Evolutionary conservation across 345 rosid species (phyloP), one percentile per base, ranked within the genome.

Genomic region (Pistacia atlantica): DNA sequence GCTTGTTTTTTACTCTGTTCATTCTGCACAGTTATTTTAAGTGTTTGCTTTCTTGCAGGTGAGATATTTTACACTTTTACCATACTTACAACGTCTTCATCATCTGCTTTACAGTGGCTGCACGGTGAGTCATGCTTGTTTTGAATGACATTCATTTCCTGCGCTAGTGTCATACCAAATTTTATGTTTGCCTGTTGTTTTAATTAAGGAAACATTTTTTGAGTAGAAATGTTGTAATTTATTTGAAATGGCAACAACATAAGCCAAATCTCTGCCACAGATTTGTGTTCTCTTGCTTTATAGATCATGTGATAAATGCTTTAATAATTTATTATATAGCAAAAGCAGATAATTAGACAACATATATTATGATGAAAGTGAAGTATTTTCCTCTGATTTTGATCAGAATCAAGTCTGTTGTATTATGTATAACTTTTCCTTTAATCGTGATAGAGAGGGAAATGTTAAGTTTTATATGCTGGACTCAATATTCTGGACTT

Each of bases 61-160:
- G 97, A 93, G 88, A 84, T 77, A 72, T 82, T 92, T 52, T 78
- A 87, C 84, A 88, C 97, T 73, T 93, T 92, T 76, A 93, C 97
- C 5, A 89, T 95, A 67, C 54, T 92, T 62, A 95, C 98, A 74
- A 93, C 97, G 45, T 67, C 91, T 48, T 85, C 98, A 20, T 92
- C 98, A 16, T 73, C 96, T 25, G 74, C 90, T 28, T 80, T 95
- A 10, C 77, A 83, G 63, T 95, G 95, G 97, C 83, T 92, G 80
- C 99, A 95, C 82, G 99, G 99, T 95, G 56, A 91, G 95, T 78
- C 22, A 6, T 59, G 46, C 33, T 25, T 78, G 74, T 76, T 76
- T 78, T n/a, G 22, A 25, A 46, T 72, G 25, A 61, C 75, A 56
- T 48, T 48, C 69, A 20, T 67, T 78, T 38, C 72, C 8, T 20